These are phyloP conservation scores for Schrenkiella parvula DNA, from an alignment of 345 rosid species.

Conservation along the genomic window DNA sequence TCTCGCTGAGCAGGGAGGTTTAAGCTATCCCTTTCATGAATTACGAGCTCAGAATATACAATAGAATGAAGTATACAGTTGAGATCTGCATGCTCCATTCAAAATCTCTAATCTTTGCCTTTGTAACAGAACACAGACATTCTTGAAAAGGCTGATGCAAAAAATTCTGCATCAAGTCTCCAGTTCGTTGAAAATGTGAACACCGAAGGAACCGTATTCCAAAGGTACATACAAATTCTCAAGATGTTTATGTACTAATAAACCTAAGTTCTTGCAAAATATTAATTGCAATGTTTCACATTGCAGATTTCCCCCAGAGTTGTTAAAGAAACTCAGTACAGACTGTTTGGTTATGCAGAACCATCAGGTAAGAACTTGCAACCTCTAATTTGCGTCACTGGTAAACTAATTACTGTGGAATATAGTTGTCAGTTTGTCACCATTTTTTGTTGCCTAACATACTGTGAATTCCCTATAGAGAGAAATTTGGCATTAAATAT, in stretches of 20 bases:
- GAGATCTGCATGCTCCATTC: neutral
- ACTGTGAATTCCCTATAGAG: neutral
- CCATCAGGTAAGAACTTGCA: slow-evolving; percentile 57
- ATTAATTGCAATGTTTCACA: neutral
- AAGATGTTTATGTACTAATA: neutral
- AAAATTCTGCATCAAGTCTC: slow-evolving; percentile 76
- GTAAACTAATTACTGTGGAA: neutral
- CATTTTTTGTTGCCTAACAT: neutral
- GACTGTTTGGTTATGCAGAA: slow-evolving; percentile 92
- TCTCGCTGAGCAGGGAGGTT: neutral
- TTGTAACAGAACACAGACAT: slow-evolving; percentile 65
- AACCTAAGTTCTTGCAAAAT: neutral
- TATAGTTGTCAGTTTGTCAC: neutral
- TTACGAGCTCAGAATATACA: neutral
- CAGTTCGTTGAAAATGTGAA: slow-evolving; percentile 49
- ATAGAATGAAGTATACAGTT: neutral
- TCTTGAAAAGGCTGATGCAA: slow-evolving; percentile 63
- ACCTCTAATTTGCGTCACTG: neutral
- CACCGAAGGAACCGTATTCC: slow-evolving; percentile 74
- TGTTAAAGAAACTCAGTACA: slow-evolving; percentile 57
- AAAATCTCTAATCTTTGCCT: neutral
- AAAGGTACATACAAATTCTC: slow-evolving; percentile 49
- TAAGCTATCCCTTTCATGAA: neutral
- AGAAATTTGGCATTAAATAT: neutral
- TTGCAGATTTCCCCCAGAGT: slow-evolving; percentile 63